Conservation (phyloP, 177 flowering plant genomes). For the Vitis hybrid region DNA sequence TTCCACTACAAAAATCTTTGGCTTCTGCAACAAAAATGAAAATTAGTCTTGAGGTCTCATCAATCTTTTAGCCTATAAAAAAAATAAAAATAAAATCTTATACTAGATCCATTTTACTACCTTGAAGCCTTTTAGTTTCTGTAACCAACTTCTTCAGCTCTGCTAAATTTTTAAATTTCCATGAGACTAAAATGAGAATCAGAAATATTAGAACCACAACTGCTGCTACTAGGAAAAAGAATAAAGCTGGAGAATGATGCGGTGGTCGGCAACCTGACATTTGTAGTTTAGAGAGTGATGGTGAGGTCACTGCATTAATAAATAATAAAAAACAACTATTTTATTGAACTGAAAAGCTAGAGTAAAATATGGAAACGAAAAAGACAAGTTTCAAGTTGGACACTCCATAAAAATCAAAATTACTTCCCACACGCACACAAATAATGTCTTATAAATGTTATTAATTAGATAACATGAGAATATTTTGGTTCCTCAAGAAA, state of each 20-base stretch:
- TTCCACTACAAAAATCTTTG: conserved; percentile 41
- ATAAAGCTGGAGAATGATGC: conserved; percentile 16
- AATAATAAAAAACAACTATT: no score
- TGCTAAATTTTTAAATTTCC: conserved; percentile 29
- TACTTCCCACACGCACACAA: no score
- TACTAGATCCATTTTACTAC: conserved; percentile 15
- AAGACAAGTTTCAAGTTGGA: no score
- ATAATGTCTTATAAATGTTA: no score
- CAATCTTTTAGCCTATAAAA: background rate
- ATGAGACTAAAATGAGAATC: conserved; percentile 32
- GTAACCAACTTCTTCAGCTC: conserved; percentile 22
- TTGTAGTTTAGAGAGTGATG: conserved; percentile 4
- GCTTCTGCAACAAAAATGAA: conserved; percentile 24
- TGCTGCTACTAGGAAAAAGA: conserved; percentile 44
- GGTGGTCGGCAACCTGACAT: background rate
- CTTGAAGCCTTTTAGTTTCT: conserved; percentile 18
- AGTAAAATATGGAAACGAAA: no score
- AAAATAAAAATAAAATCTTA: background rate
- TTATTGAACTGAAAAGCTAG: no score
- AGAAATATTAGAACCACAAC: conserved; percentile 34
- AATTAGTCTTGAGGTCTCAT: background rate
- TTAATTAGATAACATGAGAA: no score
- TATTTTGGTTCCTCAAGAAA: no score
- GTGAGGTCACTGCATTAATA: conserved; percentile 1
- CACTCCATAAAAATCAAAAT: no score